These are phyloP conservation scores for Pythium periplocum DNA, from an alignment of 352 stramenopile genomes.

Conservation along the genomic window DNA sequence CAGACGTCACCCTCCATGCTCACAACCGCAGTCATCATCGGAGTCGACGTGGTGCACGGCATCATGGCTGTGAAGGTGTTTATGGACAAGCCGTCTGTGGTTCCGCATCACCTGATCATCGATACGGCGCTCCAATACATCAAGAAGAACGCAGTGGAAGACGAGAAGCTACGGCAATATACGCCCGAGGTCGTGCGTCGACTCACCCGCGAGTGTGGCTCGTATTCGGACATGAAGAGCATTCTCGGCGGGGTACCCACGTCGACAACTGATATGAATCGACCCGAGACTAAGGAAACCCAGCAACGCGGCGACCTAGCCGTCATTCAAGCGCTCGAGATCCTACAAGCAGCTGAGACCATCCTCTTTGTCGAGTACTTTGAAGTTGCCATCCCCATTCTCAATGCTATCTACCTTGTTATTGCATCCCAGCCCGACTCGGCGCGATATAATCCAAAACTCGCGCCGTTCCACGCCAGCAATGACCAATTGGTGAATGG, in stretches of 20 bases:
- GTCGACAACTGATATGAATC: too few relatives aligned
- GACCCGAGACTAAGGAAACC: too few relatives aligned
- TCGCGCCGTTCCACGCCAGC: neutral
- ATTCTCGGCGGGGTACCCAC: too few relatives aligned
- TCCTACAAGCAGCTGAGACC: slow-evolving; percentile 2
- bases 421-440: neutral
- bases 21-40: slow-evolving; percentile 1
- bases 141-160: neutral
- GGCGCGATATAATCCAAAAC: slow-evolving; percentile 3
- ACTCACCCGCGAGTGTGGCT: slow-evolving; percentile 4
- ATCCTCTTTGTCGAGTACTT: slow-evolving; percentile 7
- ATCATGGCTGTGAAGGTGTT: slow-evolving; percentile 3
- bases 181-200: too few relatives aligned
- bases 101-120: neutral
- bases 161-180: neutral
- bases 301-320: neutral
- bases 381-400: slow-evolving; percentile 4
- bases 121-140: neutral
- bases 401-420: slow-evolving; percentile 3
- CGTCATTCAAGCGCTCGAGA: slow-evolving; percentile 5
- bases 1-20: neutral
- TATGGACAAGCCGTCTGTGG: neutral
- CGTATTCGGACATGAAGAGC: slow-evolving; percentile 5
- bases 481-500: neutral
- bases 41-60: slow-evolving; percentile 1